Conservation (phyloP, 2,329 filamentous ascomycete species). For the Aureobasidium uvarum region DNA sequence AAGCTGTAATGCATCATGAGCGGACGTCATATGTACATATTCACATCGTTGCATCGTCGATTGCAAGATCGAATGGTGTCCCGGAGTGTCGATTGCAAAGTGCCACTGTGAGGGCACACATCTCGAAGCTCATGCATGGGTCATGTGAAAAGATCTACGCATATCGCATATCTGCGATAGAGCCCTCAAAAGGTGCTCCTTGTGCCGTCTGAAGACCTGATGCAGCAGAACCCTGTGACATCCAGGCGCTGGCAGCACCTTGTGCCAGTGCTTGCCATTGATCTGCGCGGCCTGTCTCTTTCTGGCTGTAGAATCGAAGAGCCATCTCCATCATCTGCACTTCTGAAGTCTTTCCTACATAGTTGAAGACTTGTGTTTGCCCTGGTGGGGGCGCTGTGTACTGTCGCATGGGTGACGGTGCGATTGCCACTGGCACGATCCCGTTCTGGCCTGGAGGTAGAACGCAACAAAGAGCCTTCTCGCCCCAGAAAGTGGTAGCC, state of each 20-base stretch:
- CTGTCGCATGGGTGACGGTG: slow-evolving; percentile 27
- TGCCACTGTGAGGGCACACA: not conserved
- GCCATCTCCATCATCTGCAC: slow-evolving; percentile 61
- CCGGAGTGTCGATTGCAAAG: not conserved
- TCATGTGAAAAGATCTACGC: not conserved
- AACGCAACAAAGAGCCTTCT: slow-evolving; percentile 75
- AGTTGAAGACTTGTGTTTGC: slow-evolving; percentile 57
- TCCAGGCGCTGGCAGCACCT: slow-evolving; percentile 30
- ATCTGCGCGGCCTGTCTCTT: slow-evolving; percentile 37
- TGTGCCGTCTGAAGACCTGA: slow-evolving; percentile 17
- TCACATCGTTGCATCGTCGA: not conserved
- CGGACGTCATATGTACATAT: slow-evolving; percentile 6
- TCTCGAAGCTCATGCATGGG: not conserved
- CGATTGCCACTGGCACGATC: slow-evolving; percentile 67
- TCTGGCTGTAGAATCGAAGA: slow-evolving; percentile 38
- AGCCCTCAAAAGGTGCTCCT: slow-evolving; percentile 18
- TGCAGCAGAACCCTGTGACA: slow-evolving; percentile 27
- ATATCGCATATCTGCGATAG: slow-evolving; percentile 22
- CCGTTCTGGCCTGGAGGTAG: slow-evolving; percentile 70
- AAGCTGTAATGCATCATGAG: not conserved
- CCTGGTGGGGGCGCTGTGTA: slow-evolving; percentile 30
- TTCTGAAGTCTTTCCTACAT: slow-evolving; percentile 68
- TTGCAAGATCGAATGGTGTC: not conserved
- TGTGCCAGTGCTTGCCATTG: slow-evolving; percentile 36
- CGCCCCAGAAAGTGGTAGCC: slow-evolving; percentile 77